Conservation (phyloP, 441 rosid species). For the Pelargonium citronellum region DNA sequence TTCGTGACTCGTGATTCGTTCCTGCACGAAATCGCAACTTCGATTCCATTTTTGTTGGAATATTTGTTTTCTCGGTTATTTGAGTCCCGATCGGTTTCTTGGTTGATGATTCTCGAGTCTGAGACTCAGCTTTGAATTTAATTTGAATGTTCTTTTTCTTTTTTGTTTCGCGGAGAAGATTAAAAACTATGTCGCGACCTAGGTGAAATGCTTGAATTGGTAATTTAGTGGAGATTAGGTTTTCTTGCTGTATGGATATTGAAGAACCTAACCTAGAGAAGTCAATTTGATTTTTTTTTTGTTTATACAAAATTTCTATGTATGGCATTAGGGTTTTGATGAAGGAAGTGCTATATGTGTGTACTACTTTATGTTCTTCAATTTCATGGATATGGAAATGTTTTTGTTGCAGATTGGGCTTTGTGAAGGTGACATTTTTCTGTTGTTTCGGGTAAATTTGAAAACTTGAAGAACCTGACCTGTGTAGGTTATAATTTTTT, state of each 20-base stretch:
- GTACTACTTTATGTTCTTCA: constrained; percentile 11
- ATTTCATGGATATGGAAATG: constrained; percentile 29
- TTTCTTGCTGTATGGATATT: too few species aligned
- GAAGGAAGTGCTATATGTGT: constrained; percentile 6
- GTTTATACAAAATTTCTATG: too few species aligned
- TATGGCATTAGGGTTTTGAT: constrained; percentile 8
- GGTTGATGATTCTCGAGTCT: background rate
- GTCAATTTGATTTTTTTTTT: too few species aligned
- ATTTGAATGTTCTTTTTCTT: too few species aligned
- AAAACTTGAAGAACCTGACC: background rate
- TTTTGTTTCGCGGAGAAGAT: too few species aligned
- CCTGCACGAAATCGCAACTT: background rate
- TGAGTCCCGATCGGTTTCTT: background rate
- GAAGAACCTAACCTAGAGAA: background rate
- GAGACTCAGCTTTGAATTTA: too few species aligned
- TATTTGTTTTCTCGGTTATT: background rate
- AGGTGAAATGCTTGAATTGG: too few species aligned
- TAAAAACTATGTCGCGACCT: too few species aligned
- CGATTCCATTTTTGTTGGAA: background rate
- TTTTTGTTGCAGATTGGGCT: constrained; percentile 52
- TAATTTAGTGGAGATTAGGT: too few species aligned
- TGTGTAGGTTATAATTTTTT: background rate
- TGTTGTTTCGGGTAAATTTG: constrained; percentile 37
- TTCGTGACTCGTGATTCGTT: background rate
- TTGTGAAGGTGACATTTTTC: constrained; percentile 35